A percentile compares a stretch with the other conserved stretches of the same genome.
Conservation (phyloP, 345 rosid species). For the Excoecaria agallocha region DNA sequence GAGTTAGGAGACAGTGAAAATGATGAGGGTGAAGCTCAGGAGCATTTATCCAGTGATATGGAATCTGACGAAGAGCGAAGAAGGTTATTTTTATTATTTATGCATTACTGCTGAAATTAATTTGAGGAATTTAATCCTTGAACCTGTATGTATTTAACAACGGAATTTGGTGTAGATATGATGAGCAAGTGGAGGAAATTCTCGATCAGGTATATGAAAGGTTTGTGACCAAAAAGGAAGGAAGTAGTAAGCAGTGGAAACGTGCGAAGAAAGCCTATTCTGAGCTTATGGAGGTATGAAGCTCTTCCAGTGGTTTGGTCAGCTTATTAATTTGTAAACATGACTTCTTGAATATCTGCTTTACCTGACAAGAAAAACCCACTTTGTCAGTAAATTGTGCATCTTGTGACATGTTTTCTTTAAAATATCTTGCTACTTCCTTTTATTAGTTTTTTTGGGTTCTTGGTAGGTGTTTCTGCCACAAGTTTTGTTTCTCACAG, state of each 20-base stretch:
- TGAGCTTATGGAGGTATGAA: constrained; percentile 61
- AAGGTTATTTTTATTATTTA: constrained; percentile 42
- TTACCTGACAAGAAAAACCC: not conserved
- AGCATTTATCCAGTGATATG: constrained; percentile 50
- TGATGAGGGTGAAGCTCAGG: constrained; percentile 46
- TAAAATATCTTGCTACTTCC: not conserved
- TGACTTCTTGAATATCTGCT: not conserved
- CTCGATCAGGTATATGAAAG: constrained; percentile 79
- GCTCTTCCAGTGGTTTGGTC: not conserved
- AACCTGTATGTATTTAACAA: not conserved
- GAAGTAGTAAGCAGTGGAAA: constrained; percentile 77
- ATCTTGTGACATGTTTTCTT: not conserved
- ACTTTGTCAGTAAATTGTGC: not conserved
- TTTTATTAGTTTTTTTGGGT: not conserved
- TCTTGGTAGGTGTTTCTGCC: not conserved
- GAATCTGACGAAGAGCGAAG: constrained; percentile 84
- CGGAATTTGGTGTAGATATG: constrained; percentile 49
- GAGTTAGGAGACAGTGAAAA: constrained; percentile 45
- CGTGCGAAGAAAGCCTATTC: constrained; percentile 66
- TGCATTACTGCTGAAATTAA: not conserved
- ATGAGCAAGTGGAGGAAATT: constrained; percentile 67
- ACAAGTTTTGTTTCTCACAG: not conserved
- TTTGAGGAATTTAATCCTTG: constrained; percentile 13
- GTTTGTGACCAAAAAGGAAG: constrained; percentile 58
- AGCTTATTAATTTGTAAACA: not conserved